These are phyloP conservation scores for Venturia pyrina DNA, from an alignment of 2,329 filamentous ascomycete species.

Conservation along the genomic window DNA sequence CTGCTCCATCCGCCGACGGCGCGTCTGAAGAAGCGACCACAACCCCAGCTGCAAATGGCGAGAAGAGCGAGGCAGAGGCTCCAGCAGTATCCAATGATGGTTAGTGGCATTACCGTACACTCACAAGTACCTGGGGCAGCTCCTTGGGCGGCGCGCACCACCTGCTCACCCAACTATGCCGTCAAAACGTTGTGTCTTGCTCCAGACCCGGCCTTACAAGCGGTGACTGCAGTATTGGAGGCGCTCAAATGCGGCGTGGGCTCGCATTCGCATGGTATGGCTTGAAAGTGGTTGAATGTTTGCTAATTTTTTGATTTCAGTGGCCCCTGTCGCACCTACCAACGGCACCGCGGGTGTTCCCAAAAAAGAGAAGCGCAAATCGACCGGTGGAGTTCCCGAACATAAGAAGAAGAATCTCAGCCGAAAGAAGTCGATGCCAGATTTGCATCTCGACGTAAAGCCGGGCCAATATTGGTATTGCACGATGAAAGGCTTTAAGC, in stretches of 20 bases:
- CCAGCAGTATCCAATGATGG: background rate
- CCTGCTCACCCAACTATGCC: background rate
- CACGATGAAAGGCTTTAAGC: constrained; percentile 86
- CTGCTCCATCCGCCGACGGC: background rate
- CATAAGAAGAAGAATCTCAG: constrained; percentile 71
- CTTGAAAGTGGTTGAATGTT: background rate
- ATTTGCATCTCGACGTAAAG: constrained; percentile 61
- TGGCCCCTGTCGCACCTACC: background rate
- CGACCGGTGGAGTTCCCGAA: constrained; percentile 51
- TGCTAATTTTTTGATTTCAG: background rate
- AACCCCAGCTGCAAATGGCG: background rate
- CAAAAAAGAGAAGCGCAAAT: constrained; percentile 58
- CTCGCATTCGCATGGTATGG: background rate
- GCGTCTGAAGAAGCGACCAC: constrained; percentile 1
- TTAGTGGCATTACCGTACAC: background rate
- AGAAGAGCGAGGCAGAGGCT: background rate
- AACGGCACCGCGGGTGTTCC: constrained; percentile 18
- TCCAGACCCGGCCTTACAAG: background rate
- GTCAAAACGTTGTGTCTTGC: background rate
- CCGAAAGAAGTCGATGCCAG: constrained; percentile 71
- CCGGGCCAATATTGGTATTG: constrained; percentile 89
- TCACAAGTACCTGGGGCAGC: background rate
- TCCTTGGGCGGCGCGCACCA: background rate
- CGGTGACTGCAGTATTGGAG: background rate
- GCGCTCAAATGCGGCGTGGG: too few species aligned